phyloP scores from a whole-genome alignment of 163 green algal species.

The Scenedesmus sp. region DNA sequence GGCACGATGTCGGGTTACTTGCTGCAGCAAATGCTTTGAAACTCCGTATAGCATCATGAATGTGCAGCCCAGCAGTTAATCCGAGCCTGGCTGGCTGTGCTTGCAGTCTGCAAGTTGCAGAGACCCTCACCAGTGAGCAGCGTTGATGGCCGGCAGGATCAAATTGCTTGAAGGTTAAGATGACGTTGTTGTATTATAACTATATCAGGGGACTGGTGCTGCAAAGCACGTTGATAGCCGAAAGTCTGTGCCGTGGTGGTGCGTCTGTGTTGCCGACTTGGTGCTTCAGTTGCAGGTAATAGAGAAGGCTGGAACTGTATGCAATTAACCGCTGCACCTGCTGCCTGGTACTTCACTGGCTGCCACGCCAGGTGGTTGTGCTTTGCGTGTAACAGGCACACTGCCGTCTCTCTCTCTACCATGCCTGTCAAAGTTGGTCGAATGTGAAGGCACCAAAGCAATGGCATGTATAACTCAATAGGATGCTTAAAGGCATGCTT shows the following conservation, averaged over 20 bases:
- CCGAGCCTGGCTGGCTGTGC: background rate
- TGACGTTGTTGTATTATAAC: background rate
- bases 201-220: background rate
- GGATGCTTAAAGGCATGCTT: no score
- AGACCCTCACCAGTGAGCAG: background rate
- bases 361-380: background rate
- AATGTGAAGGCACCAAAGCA: no score
- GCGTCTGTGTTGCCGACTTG: background rate
- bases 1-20: background rate
- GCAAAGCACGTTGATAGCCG: background rate
- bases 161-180: background rate
- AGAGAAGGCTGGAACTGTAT: background rate
- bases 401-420: background rate
- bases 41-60: background rate
- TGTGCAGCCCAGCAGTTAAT: background rate
- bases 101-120: background rate
- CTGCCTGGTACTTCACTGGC: background rate
- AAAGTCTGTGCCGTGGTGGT: conserved; percentile 4
- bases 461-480: no score
- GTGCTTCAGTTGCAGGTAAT: background rate
- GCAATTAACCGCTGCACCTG: background rate
- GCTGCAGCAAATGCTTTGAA: background rate
- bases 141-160: background rate
- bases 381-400: background rate
- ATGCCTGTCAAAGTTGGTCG: background rate